These are phyloP conservation scores for Thermomyces lanuginosus DNA, from an alignment of 2,329 filamentous ascomycete genomes.

Conservation along the genomic window DNA sequence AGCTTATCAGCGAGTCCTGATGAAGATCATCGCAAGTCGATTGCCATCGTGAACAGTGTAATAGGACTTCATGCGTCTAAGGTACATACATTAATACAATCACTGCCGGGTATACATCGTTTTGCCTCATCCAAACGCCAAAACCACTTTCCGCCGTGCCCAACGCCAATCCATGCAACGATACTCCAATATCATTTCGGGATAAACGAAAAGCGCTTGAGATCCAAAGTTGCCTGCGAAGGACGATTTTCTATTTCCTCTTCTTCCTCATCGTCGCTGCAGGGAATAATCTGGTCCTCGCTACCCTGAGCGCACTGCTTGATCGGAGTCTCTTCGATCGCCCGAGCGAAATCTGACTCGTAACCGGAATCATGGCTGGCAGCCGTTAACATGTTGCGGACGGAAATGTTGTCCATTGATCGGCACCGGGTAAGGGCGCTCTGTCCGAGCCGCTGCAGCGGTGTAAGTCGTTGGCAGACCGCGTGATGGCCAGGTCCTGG, in stretches of 20 bases:
- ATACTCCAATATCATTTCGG: conserved; percentile 11
- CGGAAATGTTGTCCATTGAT: conserved; percentile 17
- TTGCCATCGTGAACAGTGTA: too few species aligned
- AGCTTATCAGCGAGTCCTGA: too few species aligned
- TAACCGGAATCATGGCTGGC: conserved; percentile 7
- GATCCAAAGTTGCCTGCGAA: conserved; percentile 13
- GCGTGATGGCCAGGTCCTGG: conserved; percentile 1
- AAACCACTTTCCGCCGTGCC: too few species aligned
- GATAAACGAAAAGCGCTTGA: conserved; percentile 23
- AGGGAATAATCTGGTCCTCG: conserved; percentile 36
- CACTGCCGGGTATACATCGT: too few species aligned
- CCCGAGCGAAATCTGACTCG: conserved; percentile 7
- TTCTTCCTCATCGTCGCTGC: conserved; percentile 32
- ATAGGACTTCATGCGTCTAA: too few species aligned
- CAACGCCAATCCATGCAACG: conserved; percentile 1
- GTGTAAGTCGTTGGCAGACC: conserved; percentile 17
- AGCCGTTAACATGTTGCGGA: conserved; percentile 5
- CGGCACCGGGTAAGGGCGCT: conserved; percentile 22
- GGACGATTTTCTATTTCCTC: conserved; percentile 7
- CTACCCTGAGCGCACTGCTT: conserved; percentile 23
- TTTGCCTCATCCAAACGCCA: too few species aligned
- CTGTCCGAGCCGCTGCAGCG: conserved; percentile 27
- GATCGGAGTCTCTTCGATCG: neutral
- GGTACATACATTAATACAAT: too few species aligned
- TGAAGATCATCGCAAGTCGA: too few species aligned